These are phyloP conservation scores for baker's yeast (Saccharomyces cerevisiae) DNA, from an alignment of 805 yeast genomes.

Conservation along the genomic window DNA sequence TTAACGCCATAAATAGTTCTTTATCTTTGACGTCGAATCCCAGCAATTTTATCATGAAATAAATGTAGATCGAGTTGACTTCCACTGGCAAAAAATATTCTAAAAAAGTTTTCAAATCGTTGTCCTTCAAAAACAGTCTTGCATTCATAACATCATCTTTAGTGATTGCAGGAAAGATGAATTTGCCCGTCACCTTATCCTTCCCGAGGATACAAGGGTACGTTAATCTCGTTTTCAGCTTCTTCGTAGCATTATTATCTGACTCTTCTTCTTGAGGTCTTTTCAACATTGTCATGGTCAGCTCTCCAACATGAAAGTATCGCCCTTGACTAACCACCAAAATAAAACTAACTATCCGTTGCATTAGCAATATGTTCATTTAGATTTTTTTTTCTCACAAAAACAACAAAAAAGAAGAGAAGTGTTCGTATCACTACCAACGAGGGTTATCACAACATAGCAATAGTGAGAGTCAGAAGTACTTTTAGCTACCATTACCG, in stretches of 20 bases:
- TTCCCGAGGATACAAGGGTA: constrained; percentile 13
- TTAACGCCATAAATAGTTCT: constrained; percentile 28
- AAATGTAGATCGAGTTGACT: constrained; percentile 49
- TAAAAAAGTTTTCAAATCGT: constrained; percentile 55
- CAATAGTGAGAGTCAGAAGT: background rate
- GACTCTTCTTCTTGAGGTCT: background rate
- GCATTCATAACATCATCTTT: constrained; percentile 41
- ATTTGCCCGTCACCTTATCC: constrained; percentile 24
- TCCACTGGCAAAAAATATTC: constrained; percentile 53
- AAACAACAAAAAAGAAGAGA: background rate
- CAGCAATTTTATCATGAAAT: constrained; percentile 47
- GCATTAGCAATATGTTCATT: background rate
- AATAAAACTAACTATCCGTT: background rate
- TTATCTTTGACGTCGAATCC: constrained; percentile 46
- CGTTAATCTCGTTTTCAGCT: constrained; percentile 2
- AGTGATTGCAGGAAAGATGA: constrained; percentile 32
- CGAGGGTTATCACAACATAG: background rate
- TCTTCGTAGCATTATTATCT: background rate
- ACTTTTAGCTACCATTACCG: constrained; percentile 12
- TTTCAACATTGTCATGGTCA: background rate
- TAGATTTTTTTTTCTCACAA: background rate
- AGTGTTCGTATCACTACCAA: background rate
- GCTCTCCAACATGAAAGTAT: background rate
- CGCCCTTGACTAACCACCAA: background rate
- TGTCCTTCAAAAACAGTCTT: constrained; percentile 44